Evolutionary conservation across 495 filamentous ascomycete genomes (phyloP).

Genomic region (Hypoxylon crocopeplum): DNA sequence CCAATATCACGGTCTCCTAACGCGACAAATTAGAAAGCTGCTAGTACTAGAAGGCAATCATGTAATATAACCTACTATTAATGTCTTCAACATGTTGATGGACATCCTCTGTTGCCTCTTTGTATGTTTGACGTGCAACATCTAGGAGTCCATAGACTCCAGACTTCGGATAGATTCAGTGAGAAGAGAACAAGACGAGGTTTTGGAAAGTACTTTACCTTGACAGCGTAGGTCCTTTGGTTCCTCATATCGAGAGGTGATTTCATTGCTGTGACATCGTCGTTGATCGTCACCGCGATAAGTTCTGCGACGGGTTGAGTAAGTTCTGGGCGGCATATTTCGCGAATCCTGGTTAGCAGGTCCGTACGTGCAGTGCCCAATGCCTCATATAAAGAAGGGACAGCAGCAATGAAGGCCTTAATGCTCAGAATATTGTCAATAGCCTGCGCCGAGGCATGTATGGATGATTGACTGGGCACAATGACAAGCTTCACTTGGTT

Average conservation of each 20-base stretch:
- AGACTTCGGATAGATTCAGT: slow-evolving; percentile 56
- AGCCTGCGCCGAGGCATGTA: slow-evolving; percentile 75
- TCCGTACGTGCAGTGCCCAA: slow-evolving; percentile 69
- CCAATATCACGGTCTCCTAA: slow-evolving; percentile 64
- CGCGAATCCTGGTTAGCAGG: slow-evolving; percentile 69
- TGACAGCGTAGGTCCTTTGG: slow-evolving; percentile 91
- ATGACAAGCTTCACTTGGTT: slow-evolving; percentile 47
- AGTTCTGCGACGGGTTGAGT: slow-evolving; percentile 64
- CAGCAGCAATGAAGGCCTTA: slow-evolving; percentile 77
- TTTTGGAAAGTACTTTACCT: slow-evolving; percentile 53
- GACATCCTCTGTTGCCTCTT: slow-evolving; percentile 80
- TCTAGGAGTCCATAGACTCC: slow-evolving; percentile 87
- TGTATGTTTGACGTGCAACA: slow-evolving; percentile 84
- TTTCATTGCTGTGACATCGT: slow-evolving; percentile 78
- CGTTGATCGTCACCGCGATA: slow-evolving; percentile 78
- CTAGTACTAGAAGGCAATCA: neutral
- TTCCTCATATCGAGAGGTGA: slow-evolving; percentile 87
- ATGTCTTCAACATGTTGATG: slow-evolving; percentile 72
- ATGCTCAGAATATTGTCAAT: slow-evolving; percentile 87
- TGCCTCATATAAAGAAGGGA: slow-evolving; percentile 71
- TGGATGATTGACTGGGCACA: slow-evolving; percentile 60
- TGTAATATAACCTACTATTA: slow-evolving; percentile 52
- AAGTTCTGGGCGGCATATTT: slow-evolving; percentile 70
- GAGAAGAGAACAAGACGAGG: neutral
- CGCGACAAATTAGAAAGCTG: neutral